Conservation (phyloP, 2,329 filamentous ascomycete genomes). For the Trichoderma polysporum region DNA sequence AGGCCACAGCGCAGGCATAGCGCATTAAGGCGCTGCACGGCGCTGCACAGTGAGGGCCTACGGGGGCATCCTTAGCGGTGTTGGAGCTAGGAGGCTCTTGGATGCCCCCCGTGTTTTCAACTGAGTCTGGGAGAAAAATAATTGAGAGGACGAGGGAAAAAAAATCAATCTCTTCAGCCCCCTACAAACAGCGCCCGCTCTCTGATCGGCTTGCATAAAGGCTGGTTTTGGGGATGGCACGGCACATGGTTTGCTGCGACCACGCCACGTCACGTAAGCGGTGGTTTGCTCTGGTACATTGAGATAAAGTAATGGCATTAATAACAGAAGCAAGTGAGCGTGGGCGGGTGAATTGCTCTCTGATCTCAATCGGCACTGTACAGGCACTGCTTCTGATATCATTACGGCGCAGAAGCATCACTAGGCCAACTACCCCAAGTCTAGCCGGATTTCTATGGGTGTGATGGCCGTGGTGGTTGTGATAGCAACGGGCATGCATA, state of each 20-base stretch:
- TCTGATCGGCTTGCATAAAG: not conserved
- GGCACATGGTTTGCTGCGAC: conserved; percentile 15
- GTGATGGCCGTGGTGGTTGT: not conserved
- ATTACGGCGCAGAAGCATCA: not conserved
- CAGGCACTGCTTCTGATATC: not conserved
- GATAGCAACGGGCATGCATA: conserved; percentile 6
- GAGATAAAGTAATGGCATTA: conserved; percentile 8
- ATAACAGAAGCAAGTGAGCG: not conserved
- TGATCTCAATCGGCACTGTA: conserved; percentile 8
- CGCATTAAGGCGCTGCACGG: conserved; percentile 1
- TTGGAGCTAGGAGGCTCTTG: not conserved
- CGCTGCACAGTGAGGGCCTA: conserved; percentile 5
- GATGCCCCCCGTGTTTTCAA: conserved; percentile 1
- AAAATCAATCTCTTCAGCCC: not conserved
- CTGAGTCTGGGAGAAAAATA: not conserved
- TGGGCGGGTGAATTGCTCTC: not conserved
- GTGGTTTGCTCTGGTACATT: not conserved
- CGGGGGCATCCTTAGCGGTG: conserved; percentile 3
- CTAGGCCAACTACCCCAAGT: conserved; percentile 14
- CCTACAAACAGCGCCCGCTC: conserved; percentile 5
- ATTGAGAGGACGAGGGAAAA: not conserved
- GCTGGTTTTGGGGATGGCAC: not conserved
- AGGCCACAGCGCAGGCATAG: conserved; percentile 4
- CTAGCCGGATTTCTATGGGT: not conserved
- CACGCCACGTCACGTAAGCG: conserved; percentile 17